Percentiles rank a stretch among this genome's conserved stretches.
Evolutionary conservation across 1,284 basidiomycete genomes (phyloP).

Genomic region (Limonomyces culmigenus): DNA sequence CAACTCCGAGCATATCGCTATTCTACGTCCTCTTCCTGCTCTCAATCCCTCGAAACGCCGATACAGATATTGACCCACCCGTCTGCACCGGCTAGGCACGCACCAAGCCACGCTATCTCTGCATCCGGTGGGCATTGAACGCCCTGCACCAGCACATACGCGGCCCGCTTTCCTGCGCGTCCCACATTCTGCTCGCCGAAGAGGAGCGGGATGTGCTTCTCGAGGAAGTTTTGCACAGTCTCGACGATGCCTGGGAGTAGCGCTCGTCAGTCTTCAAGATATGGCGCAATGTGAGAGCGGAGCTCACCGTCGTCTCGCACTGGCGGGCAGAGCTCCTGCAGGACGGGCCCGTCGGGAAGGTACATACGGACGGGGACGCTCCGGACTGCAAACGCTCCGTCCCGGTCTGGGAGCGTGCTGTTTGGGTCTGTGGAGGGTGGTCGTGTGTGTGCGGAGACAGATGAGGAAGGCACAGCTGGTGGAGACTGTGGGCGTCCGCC

Average conservation of each 20-base stretch:
- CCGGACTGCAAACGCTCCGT: conserved; percentile 70
- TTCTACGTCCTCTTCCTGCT: too few relatives aligned
- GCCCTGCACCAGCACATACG: conserved; percentile 72
- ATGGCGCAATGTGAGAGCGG: conserved; percentile 1
- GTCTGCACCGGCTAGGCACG: conserved; percentile 81
- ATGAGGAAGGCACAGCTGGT: conserved; percentile 25
- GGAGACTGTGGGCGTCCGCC: conserved; percentile 35
- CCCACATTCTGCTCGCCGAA: conserved; percentile 29
- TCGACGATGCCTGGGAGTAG: conserved; percentile 31
- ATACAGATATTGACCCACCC: conserved; percentile 88
- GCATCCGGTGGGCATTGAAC: conserved; percentile 74
- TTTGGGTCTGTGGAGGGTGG: conserved; percentile 54
- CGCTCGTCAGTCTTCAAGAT: conserved; percentile 4
- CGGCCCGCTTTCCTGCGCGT: conserved; percentile 24
- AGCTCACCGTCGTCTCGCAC: conserved; percentile 45
- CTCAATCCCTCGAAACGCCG: conserved; percentile 27
- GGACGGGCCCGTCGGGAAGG: conserved; percentile 78
- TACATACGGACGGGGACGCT: conserved; percentile 83
- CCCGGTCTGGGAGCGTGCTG: conserved; percentile 27
- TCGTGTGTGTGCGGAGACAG: conserved; percentile 39
- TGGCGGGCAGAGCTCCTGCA: conserved; percentile 81
- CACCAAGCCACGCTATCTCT: conserved; percentile 86
- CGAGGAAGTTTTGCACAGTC: conserved; percentile 43
- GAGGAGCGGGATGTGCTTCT: conserved; percentile 44
- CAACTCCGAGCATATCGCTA: too few relatives aligned